phyloP scores from a whole-genome alignment of 1,284 basidiomycete species.

The Somion occarium region DNA sequence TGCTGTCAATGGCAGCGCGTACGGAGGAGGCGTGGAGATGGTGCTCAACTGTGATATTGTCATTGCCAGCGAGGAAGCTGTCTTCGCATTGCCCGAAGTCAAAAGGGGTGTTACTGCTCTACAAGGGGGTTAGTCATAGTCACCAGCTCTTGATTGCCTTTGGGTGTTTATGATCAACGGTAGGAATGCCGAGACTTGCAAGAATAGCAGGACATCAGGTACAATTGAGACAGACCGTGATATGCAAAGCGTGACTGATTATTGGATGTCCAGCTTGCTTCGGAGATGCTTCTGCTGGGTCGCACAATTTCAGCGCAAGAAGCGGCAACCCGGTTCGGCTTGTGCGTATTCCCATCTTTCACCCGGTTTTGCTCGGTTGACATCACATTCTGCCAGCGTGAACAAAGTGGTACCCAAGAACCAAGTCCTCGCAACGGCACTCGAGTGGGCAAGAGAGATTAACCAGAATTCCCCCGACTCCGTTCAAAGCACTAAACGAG shows the following conservation, averaged over 20 bases:
- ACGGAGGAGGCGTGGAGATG: conserved; percentile 80
- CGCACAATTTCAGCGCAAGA: conserved; percentile 62
- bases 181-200: conserved; percentile 62
- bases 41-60: conserved; percentile 82
- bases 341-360: conserved; percentile 43
- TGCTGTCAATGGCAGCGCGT: conserved; percentile 76
- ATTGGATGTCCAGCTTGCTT: conserved; percentile 51
- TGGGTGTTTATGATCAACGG: background rate
- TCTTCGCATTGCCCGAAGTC: conserved; percentile 79
- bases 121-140: conserved; percentile 65
- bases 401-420: conserved; percentile 60
- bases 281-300: conserved; percentile 76
- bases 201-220: conserved; percentile 69
- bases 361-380: conserved; percentile 9
- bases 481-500: conserved; percentile 73
- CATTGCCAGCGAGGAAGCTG: conserved; percentile 66
- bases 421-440: conserved; percentile 56
- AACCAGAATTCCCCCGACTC: conserved; percentile 74
- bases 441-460: conserved; percentile 61
- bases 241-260: background rate
- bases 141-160: background rate
- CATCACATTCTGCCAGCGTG: conserved; percentile 54
- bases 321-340: conserved; percentile 67
- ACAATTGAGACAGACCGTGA: conserved; percentile 4
- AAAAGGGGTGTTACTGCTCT: conserved; percentile 74